These are phyloP conservation scores for Russula dissimulans DNA, from an alignment of 768 basidiomycete genomes.

Conservation along the genomic window DNA sequence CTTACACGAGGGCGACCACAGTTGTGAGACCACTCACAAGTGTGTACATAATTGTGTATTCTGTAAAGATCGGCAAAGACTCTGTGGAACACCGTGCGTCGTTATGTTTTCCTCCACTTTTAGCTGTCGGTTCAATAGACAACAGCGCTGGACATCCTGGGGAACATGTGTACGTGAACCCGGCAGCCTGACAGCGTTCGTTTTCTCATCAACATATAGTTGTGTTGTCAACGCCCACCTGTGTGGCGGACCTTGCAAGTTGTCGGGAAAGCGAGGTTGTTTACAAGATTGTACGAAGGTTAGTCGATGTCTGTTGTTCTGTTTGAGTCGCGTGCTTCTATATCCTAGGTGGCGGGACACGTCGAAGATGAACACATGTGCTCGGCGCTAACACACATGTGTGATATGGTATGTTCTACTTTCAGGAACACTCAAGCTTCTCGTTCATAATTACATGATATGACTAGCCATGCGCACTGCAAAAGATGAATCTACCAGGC, in stretches of 20 bases:
- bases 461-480: conserved; percentile 14
- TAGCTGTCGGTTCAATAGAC: background rate
- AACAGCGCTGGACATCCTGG: conserved; percentile 51
- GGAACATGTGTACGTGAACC: conserved; percentile 39
- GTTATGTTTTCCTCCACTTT: too few species aligned
- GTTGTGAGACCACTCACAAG: conserved; percentile 42
- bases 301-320: background rate
- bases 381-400: conserved; percentile 43
- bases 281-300: conserved; percentile 45
- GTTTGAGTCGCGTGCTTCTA: background rate
- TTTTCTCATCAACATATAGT: conserved; percentile 26
- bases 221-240: conserved; percentile 43
- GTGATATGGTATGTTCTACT: conserved; percentile 37
- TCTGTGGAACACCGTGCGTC: conserved; percentile 42
- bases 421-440: background rate
- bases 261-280: conserved; percentile 42
- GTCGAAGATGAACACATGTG: conserved; percentile 43
- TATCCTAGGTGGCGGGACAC: conserved; percentile 38
- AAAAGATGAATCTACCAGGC: background rate
- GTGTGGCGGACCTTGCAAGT: conserved; percentile 43
- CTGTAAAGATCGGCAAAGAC: conserved; percentile 26
- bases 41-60: conserved; percentile 40
- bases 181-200: too few species aligned
- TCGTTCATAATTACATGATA: background rate
- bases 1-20: conserved; percentile 38